These are phyloP conservation scores for Candida hungchunana DNA, from an alignment of 805 yeast genomes.

Conservation along the genomic window DNA sequence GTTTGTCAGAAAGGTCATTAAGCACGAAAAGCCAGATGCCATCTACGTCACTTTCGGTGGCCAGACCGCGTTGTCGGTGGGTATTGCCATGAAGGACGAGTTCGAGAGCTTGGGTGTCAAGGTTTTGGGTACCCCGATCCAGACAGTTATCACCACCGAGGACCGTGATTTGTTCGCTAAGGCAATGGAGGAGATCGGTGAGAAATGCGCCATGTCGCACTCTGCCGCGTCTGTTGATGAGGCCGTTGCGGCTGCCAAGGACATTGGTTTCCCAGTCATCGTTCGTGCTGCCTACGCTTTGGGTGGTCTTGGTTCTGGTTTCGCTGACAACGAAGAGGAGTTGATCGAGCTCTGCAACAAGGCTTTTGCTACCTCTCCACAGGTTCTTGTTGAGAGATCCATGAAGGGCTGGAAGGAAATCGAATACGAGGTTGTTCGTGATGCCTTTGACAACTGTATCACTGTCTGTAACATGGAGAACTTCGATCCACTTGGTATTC, in stretches of 20 bases:
- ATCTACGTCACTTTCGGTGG: slow-evolving; percentile 98
- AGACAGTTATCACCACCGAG: slow-evolving; percentile 94
- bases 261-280: slow-evolving; percentile 91
- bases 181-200: slow-evolving; percentile 92
- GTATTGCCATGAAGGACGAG: slow-evolving; percentile 93
- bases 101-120: slow-evolving; percentile 87
- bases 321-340: slow-evolving; percentile 80
- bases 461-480: slow-evolving; percentile 99
- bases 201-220: slow-evolving; percentile 91
- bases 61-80: slow-evolving; percentile 95
- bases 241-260: slow-evolving; percentile 81
- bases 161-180: slow-evolving; percentile 94
- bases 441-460: slow-evolving; percentile 92
- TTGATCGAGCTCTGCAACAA: slow-evolving; percentile 56
- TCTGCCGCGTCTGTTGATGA: slow-evolving; percentile 89
- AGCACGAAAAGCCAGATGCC: slow-evolving; percentile 95
- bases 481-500: slow-evolving; percentile 96
- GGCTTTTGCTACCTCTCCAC: slow-evolving; percentile 91
- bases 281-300: slow-evolving; percentile 96
- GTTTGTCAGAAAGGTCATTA: slow-evolving; percentile 91
- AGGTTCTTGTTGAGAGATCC: slow-evolving; percentile 93
- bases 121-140: slow-evolving; percentile 95
- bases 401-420: slow-evolving; percentile 99
- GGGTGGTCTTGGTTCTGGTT: slow-evolving; percentile 98
- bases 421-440: slow-evolving; percentile 97